phyloP scores from a whole-genome alignment of 164 flowering plant genomes.

The Akebia trifoliata region DNA sequence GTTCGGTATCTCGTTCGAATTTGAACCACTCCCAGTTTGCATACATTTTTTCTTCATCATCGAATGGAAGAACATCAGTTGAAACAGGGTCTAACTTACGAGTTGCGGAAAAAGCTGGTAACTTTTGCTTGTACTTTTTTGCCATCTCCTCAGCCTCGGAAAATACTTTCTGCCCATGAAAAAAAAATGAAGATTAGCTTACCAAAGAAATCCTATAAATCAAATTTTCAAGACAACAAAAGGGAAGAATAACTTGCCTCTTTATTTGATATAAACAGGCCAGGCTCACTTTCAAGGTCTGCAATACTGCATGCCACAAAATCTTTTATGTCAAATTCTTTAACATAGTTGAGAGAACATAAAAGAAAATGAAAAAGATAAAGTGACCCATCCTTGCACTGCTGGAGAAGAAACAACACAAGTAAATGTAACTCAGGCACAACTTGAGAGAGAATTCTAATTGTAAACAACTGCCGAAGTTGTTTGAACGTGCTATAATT shows the following conservation, averaged over 20 bases:
- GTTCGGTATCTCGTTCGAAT: conserved; percentile 40
- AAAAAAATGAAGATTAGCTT: neutral
- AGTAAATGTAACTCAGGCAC: too few species aligned
- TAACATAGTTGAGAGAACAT: too few species aligned
- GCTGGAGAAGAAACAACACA: too few species aligned
- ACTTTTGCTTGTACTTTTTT: conserved; percentile 60
- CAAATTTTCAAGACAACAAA: neutral
- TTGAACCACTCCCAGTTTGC: conserved; percentile 91
- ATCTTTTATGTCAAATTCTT: neutral
- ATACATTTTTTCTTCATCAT: conserved; percentile 52
- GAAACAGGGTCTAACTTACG: conserved; percentile 37
- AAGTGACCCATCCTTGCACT: too few species aligned
- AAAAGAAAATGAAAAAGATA: too few species aligned
- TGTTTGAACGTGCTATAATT: too few species aligned
- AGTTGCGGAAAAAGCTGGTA: conserved; percentile 30
- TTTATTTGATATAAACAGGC: conserved; percentile 69
- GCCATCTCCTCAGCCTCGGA: conserved; percentile 89
- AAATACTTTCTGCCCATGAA: conserved; percentile 56
- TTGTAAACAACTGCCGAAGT: too few species aligned
- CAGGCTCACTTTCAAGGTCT: conserved; percentile 91
- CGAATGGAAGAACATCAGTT: conserved; percentile 36
- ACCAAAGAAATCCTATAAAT: neutral
- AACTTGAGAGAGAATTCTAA: too few species aligned
- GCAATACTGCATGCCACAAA: conserved; percentile 53
- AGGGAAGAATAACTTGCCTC: conserved; percentile 46